Percentiles rank a stretch among this genome's conserved stretches.
phyloP scores from a whole-genome alignment of 2,329 filamentous ascomycete genomes.

The Neodidymelliopsis sp. region DNA sequence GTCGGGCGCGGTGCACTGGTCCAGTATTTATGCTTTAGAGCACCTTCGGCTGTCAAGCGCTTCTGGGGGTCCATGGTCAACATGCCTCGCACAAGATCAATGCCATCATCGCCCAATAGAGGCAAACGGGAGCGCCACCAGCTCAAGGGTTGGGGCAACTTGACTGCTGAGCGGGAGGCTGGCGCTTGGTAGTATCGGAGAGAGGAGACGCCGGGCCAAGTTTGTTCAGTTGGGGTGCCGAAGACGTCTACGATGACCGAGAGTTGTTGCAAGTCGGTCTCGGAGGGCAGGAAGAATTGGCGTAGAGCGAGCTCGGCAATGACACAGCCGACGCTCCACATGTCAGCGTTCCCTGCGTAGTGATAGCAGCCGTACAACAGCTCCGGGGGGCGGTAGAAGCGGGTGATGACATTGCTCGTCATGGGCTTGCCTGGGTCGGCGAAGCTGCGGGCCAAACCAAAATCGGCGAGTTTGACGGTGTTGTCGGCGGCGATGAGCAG shows the following conservation, averaged over 20 bases:
- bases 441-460: constrained; percentile 89
- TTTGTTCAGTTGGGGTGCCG: constrained; percentile 90
- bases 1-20: constrained; percentile 82
- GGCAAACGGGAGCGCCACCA: constrained; percentile 81
- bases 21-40: constrained; percentile 89
- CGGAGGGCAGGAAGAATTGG: constrained; percentile 81
- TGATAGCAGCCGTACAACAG: constrained; percentile 88
- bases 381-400: constrained; percentile 96
- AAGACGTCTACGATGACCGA: constrained; percentile 83
- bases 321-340: constrained; percentile 93
- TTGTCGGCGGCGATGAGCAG: constrained; percentile 91
- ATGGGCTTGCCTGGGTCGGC: constrained; percentile 87
- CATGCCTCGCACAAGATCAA: constrained; percentile 87
- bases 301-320: constrained; percentile 90
- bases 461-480: constrained; percentile 95
- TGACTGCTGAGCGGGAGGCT: constrained; percentile 53
- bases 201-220: constrained; percentile 89
- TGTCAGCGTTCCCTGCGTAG: constrained; percentile 89
- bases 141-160: constrained; percentile 70
- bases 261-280: constrained; percentile 87
- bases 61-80: constrained; percentile 86
- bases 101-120: constrained; percentile 80
- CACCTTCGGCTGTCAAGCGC: constrained; percentile 77
- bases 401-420: constrained; percentile 94
- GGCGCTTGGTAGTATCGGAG: constrained; percentile 82